Evolutionary conservation across 1,139 yeast species (phyloP), one percentile per base, ranked within the genome.

Genomic region (Nakaseomyces nivariensis): DNA sequence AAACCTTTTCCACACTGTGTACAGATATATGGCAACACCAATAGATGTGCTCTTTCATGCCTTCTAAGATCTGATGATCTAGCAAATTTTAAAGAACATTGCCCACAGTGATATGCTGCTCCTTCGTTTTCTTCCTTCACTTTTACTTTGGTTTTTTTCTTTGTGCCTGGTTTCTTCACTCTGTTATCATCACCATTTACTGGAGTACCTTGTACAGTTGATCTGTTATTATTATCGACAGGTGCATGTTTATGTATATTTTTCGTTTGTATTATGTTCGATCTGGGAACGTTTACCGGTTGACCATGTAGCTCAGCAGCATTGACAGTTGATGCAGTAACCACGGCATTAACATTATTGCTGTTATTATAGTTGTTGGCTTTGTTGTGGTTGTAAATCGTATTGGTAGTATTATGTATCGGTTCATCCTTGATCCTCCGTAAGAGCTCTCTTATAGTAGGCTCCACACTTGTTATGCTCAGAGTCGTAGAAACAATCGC

Each of bases 1-100:
- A 85, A 85, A 0, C 92, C 90, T 60, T 85, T 85, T 33, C 86
- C 87, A 69, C 95, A 85, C 33, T 72, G 69, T 9, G 81, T 79
- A 66, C 95, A 85, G 48, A 83, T 79, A 60, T 85, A 57, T 27
- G 67, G 66, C 45, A 62, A 49, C 4, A 61, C 59, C 27, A 62
- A 57, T 25, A 60, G 43, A 50, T 63, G 67, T 6, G 60, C 59
- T 49, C 61, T 62, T 46, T 61, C 67, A 48, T 63, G 67, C 44
- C 67, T 58, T 47, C 61, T 57, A 24, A 63, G 53, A 49, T 63
- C 67, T 9, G 65, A 58, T 6, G 60, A 53, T 37, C 67, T 56
- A 29, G 58, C 53, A 44, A 63, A 63, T n/a, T 55, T 56, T 29
- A 65, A 48, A n/a, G 60, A 56, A 46, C 69, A 66, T 42, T 64